phyloP scores from a whole-genome alignment of 306 rosid genomes.

The Hylodesmum podocarpum region DNA sequence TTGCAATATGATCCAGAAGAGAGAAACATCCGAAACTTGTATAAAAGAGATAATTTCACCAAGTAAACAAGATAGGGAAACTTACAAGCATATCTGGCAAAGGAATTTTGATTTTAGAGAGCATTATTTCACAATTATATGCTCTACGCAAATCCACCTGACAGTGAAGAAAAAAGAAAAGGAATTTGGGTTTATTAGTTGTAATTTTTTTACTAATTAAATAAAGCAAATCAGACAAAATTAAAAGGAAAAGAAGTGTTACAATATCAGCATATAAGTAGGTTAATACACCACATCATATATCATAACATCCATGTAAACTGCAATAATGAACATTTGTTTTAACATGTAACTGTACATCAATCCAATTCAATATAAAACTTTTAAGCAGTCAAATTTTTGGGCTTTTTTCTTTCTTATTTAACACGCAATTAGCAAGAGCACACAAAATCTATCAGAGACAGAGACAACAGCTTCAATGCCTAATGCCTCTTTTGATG shows the following conservation, averaged over 20 bases:
- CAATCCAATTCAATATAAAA: neutral
- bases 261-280: constrained; percentile 3
- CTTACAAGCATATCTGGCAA: constrained; percentile 63
- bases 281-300: constrained; percentile 14
- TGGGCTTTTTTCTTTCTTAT: constrained; percentile 20
- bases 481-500: constrained; percentile 8
- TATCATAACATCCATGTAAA: constrained; percentile 20
- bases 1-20: constrained; percentile 6
- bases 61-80: constrained; percentile 19
- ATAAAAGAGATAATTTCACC: neutral
- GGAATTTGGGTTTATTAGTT: neutral
- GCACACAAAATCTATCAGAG: neutral
- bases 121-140: constrained; percentile 59
- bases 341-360: neutral
- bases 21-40: constrained; percentile 26
- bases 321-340: constrained; percentile 20
- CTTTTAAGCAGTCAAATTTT: neutral
- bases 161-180: neutral
- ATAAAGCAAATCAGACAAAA: constrained; percentile 1
- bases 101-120: constrained; percentile 56
- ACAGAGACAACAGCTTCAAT: neutral
- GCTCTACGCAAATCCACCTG: constrained; percentile 61
- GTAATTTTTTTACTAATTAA: constrained; percentile 11
- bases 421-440: neutral
- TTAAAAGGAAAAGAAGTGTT: neutral